These are phyloP conservation scores for Vitis hybrid DNA, from an alignment of 177 flowering plant genomes.

Conservation along the genomic window DNA sequence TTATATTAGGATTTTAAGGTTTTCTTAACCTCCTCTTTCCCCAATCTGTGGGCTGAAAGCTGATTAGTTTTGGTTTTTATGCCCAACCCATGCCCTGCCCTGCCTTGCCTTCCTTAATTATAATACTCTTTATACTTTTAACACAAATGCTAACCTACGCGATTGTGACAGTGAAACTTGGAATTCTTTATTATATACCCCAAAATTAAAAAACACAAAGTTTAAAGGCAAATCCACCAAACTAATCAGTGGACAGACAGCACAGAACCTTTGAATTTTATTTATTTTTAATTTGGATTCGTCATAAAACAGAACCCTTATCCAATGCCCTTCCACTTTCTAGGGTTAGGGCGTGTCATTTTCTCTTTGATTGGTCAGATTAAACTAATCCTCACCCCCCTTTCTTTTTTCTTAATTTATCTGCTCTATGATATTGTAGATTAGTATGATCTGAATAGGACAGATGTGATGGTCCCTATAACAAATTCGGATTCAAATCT, in stretches of 20 bases:
- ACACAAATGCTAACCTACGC: slow-evolving; percentile 26
- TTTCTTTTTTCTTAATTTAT: too few species aligned
- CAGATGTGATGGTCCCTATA: slow-evolving; percentile 4
- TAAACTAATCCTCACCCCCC: slow-evolving; percentile 2
- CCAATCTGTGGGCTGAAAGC: slow-evolving; percentile 15
- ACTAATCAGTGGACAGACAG: slow-evolving; percentile 36
- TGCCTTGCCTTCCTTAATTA: background rate
- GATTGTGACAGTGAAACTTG: slow-evolving; percentile 18
- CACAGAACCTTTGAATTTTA: slow-evolving; percentile 7
- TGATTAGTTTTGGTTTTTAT: background rate
- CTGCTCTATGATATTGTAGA: slow-evolving; percentile 5
- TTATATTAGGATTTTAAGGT: background rate
- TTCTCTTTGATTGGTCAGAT: slow-evolving; percentile 9
- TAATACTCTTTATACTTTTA: background rate
- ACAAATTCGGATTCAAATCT: background rate
- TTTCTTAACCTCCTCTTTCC: background rate
- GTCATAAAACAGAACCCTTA: slow-evolving; percentile 1
- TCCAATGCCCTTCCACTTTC: slow-evolving; percentile 26
- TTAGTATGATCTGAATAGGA: slow-evolving; percentile 13
- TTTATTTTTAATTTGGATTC: background rate
- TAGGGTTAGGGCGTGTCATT: slow-evolving; percentile 23
- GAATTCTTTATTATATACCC: background rate
- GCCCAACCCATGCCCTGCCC: slow-evolving; percentile 1
- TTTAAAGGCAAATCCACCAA: slow-evolving; percentile 17
- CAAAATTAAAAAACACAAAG: background rate